Evolutionary conservation across 176 grass and related monocot genomes (phyloP).

Genomic region (Phoenix dactylifera): DNA sequence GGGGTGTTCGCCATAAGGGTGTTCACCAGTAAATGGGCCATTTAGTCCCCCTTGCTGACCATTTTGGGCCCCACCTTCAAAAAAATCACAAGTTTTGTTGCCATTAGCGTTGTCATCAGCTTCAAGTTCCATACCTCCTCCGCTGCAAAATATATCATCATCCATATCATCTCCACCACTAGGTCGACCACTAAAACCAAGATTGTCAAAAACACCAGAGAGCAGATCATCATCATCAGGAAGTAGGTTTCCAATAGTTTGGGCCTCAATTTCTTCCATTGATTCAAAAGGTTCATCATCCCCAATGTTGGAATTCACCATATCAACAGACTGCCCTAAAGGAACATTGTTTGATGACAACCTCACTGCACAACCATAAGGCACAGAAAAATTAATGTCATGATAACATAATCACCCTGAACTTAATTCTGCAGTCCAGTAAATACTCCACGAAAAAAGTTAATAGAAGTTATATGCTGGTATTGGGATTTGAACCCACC

Average conservation of each 20-base stretch:
- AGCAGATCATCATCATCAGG: conserved; percentile 67
- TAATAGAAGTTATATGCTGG: background rate
- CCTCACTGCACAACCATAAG: conserved; percentile 27
- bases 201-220: conserved; percentile 41
- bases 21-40: conserved; percentile 29
- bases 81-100: conserved; percentile 12
- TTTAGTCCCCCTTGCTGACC: conserved; percentile 24
- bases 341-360: conserved; percentile 14
- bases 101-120: conserved; percentile 30
- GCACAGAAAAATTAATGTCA: too few relatives aligned
- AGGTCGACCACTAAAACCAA: conserved; percentile 29
- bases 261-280: conserved; percentile 70
- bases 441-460: background rate
- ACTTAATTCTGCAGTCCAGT: too few relatives aligned
- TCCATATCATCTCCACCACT: conserved; percentile 48
- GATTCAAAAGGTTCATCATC: conserved; percentile 48
- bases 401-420: too few relatives aligned
- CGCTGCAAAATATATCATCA: conserved; percentile 69
- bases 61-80: background rate
- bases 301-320: conserved; percentile 21
- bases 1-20: conserved; percentile 29
- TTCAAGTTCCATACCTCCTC: conserved; percentile 73
- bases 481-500: too few relatives aligned
- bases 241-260: conserved; percentile 78
- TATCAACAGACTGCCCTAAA: conserved; percentile 30